Conservation (phyloP, 169 alveolate species). For the Plasmodium cynomolgi region DNA sequence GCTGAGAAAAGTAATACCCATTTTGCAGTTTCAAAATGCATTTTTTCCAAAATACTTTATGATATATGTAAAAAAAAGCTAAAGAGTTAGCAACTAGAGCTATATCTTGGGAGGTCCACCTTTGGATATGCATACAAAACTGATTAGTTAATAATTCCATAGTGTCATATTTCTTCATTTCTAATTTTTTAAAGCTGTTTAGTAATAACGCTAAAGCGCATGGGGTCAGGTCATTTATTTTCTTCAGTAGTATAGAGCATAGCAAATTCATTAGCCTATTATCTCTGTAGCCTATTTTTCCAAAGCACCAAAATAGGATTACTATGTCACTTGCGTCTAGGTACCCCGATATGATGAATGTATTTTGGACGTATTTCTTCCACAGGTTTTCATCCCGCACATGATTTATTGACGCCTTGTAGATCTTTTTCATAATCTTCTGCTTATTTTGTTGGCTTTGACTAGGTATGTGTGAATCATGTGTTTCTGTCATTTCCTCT, state of each 20-base stretch:
- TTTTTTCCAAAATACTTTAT: conserved; percentile 76
- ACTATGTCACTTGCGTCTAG: conserved; percentile 81
- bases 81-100: conserved; percentile 82
- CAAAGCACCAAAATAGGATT: conserved; percentile 82
- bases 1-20: conserved; percentile 74
- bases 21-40: conserved; percentile 79
- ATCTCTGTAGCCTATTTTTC: conserved; percentile 83
- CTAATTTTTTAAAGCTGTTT: conserved; percentile 82
- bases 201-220: conserved; percentile 82
- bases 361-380: conserved; percentile 82
- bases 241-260: conserved; percentile 76
- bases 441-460: conserved; percentile 61
- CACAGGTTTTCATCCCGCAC: conserved; percentile 85
- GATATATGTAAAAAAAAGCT: conserved; percentile 83
- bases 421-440: conserved; percentile 76
- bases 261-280: conserved; percentile 77
- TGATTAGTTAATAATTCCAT: conserved; percentile 84
- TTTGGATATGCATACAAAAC: conserved; percentile 74
- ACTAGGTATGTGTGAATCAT: background rate
- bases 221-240: conserved; percentile 71
- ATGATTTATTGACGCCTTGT: conserved; percentile 81
- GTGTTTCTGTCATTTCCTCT: background rate
- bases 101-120: conserved; percentile 83
- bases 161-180: conserved; percentile 80
- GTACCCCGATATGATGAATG: conserved; percentile 64